phyloP scores from a whole-genome alignment of 345 rosid species.

The Aquilaria yunnanensis region DNA sequence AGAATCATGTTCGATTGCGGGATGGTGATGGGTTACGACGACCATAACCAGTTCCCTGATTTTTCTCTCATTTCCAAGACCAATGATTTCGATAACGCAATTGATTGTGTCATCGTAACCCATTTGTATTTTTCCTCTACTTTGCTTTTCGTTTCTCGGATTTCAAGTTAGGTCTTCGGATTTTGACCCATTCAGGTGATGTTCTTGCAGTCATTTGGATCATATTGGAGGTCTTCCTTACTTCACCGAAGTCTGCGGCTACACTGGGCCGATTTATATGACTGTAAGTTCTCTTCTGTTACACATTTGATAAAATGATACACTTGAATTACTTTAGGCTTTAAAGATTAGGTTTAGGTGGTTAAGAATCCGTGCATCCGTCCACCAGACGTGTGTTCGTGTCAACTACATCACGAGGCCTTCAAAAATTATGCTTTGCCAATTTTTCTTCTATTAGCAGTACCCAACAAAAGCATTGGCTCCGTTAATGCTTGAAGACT shows the following conservation, averaged over 20 bases:
- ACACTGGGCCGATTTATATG: slow-evolving; percentile 82
- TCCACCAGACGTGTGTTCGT: no score
- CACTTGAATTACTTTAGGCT: neutral
- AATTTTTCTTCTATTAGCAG: slow-evolving; percentile 30
- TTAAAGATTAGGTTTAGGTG: no score
- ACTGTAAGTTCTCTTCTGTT: slow-evolving; percentile 47
- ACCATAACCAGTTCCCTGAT: slow-evolving; percentile 80
- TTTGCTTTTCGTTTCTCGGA: neutral
- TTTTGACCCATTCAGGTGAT: neutral
- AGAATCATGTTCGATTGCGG: slow-evolving; percentile 95
- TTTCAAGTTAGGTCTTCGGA: neutral
- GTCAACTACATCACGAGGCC: no score
- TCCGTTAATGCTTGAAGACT: slow-evolving; percentile 92
- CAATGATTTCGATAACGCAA: slow-evolving; percentile 43
- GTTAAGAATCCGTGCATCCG: no score
- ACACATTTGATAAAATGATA: slow-evolving; percentile 34
- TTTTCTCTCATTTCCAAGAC: slow-evolving; percentile 61
- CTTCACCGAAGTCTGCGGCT: slow-evolving; percentile 95
- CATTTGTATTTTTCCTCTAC: slow-evolving; percentile 49
- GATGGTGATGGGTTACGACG: slow-evolving; percentile 93
- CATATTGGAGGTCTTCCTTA: slow-evolving; percentile 93
- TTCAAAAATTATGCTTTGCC: neutral
- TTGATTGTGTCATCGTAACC: slow-evolving; percentile 75
- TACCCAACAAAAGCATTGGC: slow-evolving; percentile 94
- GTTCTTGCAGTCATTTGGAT: slow-evolving; percentile 66